phyloP scores from a whole-genome alignment of 2,329 filamentous ascomycete genomes.

The Aspergillus piperis region DNA sequence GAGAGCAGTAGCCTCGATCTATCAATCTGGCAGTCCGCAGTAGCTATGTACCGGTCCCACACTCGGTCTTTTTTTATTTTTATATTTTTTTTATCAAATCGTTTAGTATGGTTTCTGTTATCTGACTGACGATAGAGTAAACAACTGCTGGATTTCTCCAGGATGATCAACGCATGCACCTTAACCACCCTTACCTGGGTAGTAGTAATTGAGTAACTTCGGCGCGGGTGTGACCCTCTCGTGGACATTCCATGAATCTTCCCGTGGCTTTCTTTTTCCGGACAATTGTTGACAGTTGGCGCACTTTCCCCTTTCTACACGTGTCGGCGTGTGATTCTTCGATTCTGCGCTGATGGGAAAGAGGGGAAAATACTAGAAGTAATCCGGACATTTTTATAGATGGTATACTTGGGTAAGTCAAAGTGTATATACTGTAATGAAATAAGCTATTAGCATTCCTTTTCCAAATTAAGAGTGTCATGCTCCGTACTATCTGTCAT shows the following conservation, averaged over 20 bases:
- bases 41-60: too few species aligned
- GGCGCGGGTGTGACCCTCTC: too few species aligned
- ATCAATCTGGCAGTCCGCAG: too few species aligned
- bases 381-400: background rate
- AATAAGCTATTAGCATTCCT: background rate
- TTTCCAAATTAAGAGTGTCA: too few species aligned
- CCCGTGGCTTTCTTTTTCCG: slow-evolving; percentile 2
- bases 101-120: too few species aligned
- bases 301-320: slow-evolving; percentile 13
- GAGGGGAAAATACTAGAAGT: background rate
- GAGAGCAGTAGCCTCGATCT: too few species aligned
- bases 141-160: background rate
- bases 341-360: background rate
- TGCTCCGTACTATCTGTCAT: background rate
- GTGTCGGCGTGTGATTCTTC: slow-evolving; percentile 14
- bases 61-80: too few species aligned
- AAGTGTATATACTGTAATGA: too few species aligned
- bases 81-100: too few species aligned
- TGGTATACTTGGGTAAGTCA: background rate
- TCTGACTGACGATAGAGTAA: background rate
- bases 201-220: too few species aligned
- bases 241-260: background rate
- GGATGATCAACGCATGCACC: background rate
- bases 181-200: too few species aligned
- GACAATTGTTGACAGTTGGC: slow-evolving; percentile 14